A percentile compares a stretch with the other conserved stretches of the same genome.
These are phyloP conservation scores for Quercus berberidifolia DNA, from an alignment of 306 rosid species.

Conservation along the genomic window DNA sequence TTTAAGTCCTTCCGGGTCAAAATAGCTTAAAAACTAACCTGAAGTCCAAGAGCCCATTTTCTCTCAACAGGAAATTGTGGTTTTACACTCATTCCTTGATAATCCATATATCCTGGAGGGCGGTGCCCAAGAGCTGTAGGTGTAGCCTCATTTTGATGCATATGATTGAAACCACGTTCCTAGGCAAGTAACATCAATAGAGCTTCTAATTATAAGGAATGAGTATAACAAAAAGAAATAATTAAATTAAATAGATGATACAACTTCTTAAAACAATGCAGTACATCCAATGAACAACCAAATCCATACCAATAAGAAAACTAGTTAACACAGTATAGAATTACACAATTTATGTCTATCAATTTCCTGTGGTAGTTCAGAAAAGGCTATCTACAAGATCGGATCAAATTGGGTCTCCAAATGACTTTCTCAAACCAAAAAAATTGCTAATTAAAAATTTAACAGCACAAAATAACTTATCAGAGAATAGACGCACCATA, in stretches of 20 bases:
- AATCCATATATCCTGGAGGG: conserved; percentile 59
- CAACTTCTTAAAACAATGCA: background rate
- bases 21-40: conserved; percentile 53
- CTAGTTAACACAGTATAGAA: background rate
- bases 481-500: conserved; percentile 42
- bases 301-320: conserved; percentile 18
- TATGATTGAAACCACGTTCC: conserved; percentile 63
- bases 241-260: background rate
- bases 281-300: conserved; percentile 2
- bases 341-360: background rate
- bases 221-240: background rate
- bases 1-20: background rate
- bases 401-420: background rate
- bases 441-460: background rate
- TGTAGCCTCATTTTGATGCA: conserved; percentile 48
- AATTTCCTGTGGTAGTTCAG: background rate
- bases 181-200: conserved; percentile 6
- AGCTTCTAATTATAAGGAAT: background rate
- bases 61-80: conserved; percentile 77
- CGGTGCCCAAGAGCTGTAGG: conserved; percentile 73
- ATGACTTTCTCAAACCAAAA: conserved; percentile 14
- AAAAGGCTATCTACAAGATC: background rate
- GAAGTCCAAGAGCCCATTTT: conserved; percentile 99
- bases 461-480: background rate
- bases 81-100: conserved; percentile 57